These are phyloP conservation scores for Cystobasidium sp. DNA, from an alignment of 1,284 basidiomycete genomes.

Conservation along the genomic window DNA sequence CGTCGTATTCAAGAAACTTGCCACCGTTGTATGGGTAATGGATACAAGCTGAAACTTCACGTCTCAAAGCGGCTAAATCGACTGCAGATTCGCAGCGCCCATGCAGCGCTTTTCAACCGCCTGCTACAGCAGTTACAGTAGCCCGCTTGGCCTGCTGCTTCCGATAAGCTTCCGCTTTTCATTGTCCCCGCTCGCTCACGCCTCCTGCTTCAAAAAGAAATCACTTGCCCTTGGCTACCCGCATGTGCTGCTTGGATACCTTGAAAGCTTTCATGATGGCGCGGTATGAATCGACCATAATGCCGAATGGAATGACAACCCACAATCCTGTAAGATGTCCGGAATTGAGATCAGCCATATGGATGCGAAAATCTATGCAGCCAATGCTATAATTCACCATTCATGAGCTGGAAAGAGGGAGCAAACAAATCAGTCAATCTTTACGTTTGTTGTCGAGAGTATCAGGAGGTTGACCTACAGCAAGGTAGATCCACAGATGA, in stretches of 20 bases:
- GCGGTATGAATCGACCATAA: constrained; percentile 43
- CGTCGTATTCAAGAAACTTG: too few species aligned
- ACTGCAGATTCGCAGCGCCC: too few species aligned
- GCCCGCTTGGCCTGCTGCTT: too few species aligned
- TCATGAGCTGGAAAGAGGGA: constrained; percentile 37
- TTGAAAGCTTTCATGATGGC: constrained; percentile 40
- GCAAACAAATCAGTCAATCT: neutral
- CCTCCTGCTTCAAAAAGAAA: too few species aligned
- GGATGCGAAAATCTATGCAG: neutral
- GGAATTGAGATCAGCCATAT: neutral
- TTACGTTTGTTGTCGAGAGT: neutral
- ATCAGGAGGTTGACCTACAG: constrained; percentile 8
- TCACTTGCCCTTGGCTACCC: constrained; percentile 22
- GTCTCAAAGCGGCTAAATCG: too few species aligned
- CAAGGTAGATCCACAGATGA: constrained; percentile 44
- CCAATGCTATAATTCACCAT: constrained; percentile 12
- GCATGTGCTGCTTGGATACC: constrained; percentile 20
- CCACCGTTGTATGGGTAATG: too few species aligned
- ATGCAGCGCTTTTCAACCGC: too few species aligned
- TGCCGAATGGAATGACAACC: constrained; percentile 42
- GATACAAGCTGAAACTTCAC: too few species aligned
- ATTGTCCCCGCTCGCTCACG: too few species aligned
- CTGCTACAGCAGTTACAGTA: too few species aligned
- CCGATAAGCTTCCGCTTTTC: too few species aligned
- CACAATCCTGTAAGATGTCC: constrained; percentile 21